These are phyloP conservation scores for Yamadazyma olivae DNA, from an alignment of 805 yeast genomes.

Conservation along the genomic window DNA sequence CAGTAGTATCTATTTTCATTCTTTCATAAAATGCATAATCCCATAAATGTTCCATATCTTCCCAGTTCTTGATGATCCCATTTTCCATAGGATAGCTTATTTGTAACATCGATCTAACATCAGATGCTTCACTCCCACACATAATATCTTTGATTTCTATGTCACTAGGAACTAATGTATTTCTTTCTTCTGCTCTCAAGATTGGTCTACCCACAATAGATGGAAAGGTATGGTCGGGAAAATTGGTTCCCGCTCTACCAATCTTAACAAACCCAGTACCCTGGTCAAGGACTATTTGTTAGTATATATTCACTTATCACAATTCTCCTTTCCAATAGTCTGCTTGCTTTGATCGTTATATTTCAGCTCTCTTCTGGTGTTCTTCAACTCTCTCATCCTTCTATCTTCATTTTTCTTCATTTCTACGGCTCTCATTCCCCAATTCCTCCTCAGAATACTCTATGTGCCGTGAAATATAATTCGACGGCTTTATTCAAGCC, in stretches of 20 bases:
- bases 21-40: conserved; percentile 93
- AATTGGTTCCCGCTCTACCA: conserved; percentile 95
- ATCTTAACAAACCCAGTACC: conserved; percentile 98
- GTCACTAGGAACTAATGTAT: conserved; percentile 48
- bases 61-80: conserved; percentile 97
- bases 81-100: conserved; percentile 98
- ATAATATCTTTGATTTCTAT: conserved; percentile 89
- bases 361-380: too few relatives aligned
- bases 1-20: conserved; percentile 72
- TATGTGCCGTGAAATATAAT: too few relatives aligned
- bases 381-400: too few relatives aligned
- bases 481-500: too few relatives aligned
- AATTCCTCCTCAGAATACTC: too few relatives aligned
- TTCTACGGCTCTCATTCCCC: too few relatives aligned
- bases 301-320: too few relatives aligned
- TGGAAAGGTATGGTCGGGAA: conserved; percentile 96
- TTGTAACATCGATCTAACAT: conserved; percentile 85
- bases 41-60: conserved; percentile 98
- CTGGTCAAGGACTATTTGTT: conserved; percentile 81
- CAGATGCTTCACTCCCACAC: conserved; percentile 96
- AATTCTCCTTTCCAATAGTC: too few relatives aligned
- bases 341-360: too few relatives aligned
- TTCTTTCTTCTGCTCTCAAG: conserved; percentile 91
- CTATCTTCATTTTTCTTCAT: too few relatives aligned
- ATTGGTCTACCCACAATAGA: conserved; percentile 98